phyloP scores from a whole-genome alignment of 1,284 basidiomycete species.

The Ganoderma lingzhi region DNA sequence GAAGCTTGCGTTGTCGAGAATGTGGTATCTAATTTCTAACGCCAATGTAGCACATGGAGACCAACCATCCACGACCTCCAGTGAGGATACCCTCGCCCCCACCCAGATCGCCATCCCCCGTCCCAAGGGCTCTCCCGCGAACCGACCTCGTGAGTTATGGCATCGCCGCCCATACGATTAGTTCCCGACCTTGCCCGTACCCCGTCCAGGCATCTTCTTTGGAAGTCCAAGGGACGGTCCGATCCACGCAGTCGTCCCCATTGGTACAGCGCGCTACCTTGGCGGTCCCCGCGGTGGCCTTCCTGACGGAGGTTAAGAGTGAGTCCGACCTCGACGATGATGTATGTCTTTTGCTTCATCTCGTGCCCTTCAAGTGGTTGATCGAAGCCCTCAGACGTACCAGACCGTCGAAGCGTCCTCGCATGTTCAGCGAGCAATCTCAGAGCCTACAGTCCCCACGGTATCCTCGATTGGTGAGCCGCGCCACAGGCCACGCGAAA shows the following conservation, averaged over 20 bases:
- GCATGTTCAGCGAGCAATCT: slow-evolving; percentile 31
- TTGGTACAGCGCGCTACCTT: slow-evolving; percentile 17
- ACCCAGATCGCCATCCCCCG: slow-evolving; percentile 2
- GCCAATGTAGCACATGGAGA: slow-evolving; percentile 26
- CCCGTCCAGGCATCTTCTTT: slow-evolving; percentile 13
- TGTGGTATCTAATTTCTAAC: not conserved
- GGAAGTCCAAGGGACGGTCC: not conserved
- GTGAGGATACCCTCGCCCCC: slow-evolving; percentile 11
- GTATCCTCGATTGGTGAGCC: slow-evolving; percentile 27
- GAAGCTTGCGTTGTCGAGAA: not conserved
- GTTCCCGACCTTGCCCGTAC: not conserved
- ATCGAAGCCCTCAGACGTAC: slow-evolving; percentile 15
- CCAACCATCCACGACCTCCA: slow-evolving; percentile 27
- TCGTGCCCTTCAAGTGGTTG: not conserved
- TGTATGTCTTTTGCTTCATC: slow-evolving; percentile 13
- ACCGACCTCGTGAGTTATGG: not conserved
- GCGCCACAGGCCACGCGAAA: not conserved
- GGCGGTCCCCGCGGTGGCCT: not conserved
- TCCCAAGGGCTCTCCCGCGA: not conserved
- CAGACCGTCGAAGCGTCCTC: slow-evolving; percentile 31
- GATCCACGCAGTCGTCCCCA: slow-evolving; percentile 21
- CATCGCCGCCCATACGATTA: not conserved
- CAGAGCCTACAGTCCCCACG: slow-evolving; percentile 30
- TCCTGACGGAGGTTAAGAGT: slow-evolving; percentile 11
- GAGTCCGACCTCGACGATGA: slow-evolving; percentile 25